Percentiles rank a stretch among this genome's conserved stretches.
Evolutionary conservation across 805 yeast genomes (phyloP).

Genomic region (Wickerhamomyces subpelliculosus): DNA sequence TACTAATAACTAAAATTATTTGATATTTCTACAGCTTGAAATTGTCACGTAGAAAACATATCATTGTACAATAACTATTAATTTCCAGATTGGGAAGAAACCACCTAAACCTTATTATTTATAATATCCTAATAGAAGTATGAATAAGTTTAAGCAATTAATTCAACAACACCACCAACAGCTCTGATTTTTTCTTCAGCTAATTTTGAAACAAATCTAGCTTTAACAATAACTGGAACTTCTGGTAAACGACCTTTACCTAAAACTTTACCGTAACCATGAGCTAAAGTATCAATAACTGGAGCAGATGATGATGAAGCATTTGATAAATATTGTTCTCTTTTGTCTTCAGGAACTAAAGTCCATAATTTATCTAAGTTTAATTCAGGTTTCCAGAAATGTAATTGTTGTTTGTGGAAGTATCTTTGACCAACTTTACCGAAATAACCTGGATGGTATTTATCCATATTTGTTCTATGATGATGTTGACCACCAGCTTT

Average conservation of each 20-base stretch:
- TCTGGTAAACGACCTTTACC: slow-evolving; percentile 98
- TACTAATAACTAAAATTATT: no score
- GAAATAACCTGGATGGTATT: slow-evolving; percentile 99
- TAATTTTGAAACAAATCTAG: slow-evolving; percentile 97
- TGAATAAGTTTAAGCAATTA: slow-evolving; percentile 68
- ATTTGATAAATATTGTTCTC: slow-evolving; percentile 85
- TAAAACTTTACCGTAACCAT: slow-evolving; percentile 99
- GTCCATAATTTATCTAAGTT: slow-evolving; percentile 99
- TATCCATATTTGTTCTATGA: slow-evolving; percentile 99
- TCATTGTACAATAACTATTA: no score
- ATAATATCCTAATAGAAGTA: neutral
- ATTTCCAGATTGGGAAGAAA: no score
- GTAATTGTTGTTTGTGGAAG: slow-evolving; percentile 93
- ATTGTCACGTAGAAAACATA: no score
- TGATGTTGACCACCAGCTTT: slow-evolving; percentile 99
- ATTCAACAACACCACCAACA: slow-evolving; percentile 99
- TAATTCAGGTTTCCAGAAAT: slow-evolving; percentile 96
- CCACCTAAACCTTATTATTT: neutral
- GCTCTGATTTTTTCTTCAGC: slow-evolving; percentile 99
- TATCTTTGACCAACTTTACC: slow-evolving; percentile 99
- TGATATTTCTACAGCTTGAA: no score
- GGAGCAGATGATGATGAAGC: slow-evolving; percentile 90
- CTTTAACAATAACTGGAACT: slow-evolving; percentile 98
- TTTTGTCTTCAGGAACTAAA: slow-evolving; percentile 86
- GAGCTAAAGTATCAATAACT: slow-evolving; percentile 98